Evolutionary conservation across 306 rosid species (phyloP).

Genomic region (Malus fusca): DNA sequence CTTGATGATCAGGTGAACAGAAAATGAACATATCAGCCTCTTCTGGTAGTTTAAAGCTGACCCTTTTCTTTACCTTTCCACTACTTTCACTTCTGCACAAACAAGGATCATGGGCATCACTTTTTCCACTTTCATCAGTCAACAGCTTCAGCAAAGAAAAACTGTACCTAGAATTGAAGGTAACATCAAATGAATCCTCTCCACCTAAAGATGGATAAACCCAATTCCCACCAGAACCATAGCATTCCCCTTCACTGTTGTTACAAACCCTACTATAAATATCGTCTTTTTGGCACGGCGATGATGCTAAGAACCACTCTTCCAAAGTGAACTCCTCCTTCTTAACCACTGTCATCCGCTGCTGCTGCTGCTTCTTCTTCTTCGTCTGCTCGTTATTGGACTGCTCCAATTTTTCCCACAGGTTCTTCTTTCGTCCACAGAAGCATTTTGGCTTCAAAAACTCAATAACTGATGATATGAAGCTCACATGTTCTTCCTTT

Average conservation of each 20-base stretch:
- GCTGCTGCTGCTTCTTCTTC: background rate
- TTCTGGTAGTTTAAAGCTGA: slow-evolving; percentile 37
- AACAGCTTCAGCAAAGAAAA: slow-evolving; percentile 20
- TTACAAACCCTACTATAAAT: background rate
- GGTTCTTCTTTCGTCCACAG: slow-evolving; percentile 10
- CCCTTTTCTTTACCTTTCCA: slow-evolving; percentile 33
- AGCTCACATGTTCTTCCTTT: background rate
- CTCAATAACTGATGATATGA: background rate
- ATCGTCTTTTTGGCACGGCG: slow-evolving; percentile 1
- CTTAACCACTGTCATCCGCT: slow-evolving; percentile 3
- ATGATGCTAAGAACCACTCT: slow-evolving; percentile 30
- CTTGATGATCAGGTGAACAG: slow-evolving; percentile 9
- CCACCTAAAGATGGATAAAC: slow-evolving; percentile 16
- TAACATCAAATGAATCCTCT: background rate
- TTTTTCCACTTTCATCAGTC: slow-evolving; percentile 23
- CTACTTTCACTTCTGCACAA: slow-evolving; percentile 22
- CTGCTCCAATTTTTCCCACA: background rate
- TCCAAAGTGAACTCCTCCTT: slow-evolving; percentile 14
- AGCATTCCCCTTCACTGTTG: background rate
- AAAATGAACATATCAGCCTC: slow-evolving; percentile 43
- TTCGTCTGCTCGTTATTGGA: background rate
- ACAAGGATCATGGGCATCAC: slow-evolving; percentile 9
- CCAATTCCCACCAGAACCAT: slow-evolving; percentile 11
- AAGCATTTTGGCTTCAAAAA: slow-evolving; percentile 25
- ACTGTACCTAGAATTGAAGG: background rate